Percentiles rank a stretch among this genome's conserved stretches.
These are phyloP conservation scores for Hanseniaspora jakobsenii DNA, from an alignment of 805 yeast genomes.

Conservation along the genomic window DNA sequence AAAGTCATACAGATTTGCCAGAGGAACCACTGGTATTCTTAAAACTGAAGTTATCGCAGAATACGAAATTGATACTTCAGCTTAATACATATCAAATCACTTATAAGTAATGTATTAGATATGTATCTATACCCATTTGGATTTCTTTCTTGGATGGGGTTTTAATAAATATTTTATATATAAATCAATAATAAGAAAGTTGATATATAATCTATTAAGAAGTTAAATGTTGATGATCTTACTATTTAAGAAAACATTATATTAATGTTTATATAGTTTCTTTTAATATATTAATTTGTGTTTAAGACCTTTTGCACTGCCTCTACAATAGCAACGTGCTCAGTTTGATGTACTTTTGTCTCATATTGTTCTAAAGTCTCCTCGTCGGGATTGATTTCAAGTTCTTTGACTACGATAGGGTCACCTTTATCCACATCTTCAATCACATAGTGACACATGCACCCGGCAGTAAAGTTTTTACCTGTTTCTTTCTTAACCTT, in stretches of 20 bases:
- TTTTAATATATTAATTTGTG: background rate
- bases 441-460: conserved; percentile 95
- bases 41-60: conserved; percentile 59
- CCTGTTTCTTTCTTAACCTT: conserved; percentile 36
- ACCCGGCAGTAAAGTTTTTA: conserved; percentile 56
- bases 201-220: too few relatives aligned
- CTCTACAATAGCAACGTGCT: conserved; percentile 87
- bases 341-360: conserved; percentile 65
- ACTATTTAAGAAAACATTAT: too few relatives aligned
- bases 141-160: too few relatives aligned
- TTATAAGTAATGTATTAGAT: too few relatives aligned
- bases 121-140: too few relatives aligned
- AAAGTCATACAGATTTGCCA: conserved; percentile 67
- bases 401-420: conserved; percentile 72
- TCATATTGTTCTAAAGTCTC: conserved; percentile 76
- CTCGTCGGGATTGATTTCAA: conserved; percentile 48
- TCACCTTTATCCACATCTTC: conserved; percentile 90
- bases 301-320: conserved; percentile 58
- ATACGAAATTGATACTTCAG: conserved; percentile 35
- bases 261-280: background rate
- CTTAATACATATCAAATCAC: conserved; percentile 15
- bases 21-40: conserved; percentile 89
- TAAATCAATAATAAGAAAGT: too few relatives aligned
- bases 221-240: too few relatives aligned
- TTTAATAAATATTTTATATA: background rate